A percentile compares a stretch with the other conserved stretches of the same genome.
These are phyloP conservation scores for Paecilomyces dactylethromorphus DNA, from an alignment of 2,329 filamentous ascomycete species.

Conservation along the genomic window DNA sequence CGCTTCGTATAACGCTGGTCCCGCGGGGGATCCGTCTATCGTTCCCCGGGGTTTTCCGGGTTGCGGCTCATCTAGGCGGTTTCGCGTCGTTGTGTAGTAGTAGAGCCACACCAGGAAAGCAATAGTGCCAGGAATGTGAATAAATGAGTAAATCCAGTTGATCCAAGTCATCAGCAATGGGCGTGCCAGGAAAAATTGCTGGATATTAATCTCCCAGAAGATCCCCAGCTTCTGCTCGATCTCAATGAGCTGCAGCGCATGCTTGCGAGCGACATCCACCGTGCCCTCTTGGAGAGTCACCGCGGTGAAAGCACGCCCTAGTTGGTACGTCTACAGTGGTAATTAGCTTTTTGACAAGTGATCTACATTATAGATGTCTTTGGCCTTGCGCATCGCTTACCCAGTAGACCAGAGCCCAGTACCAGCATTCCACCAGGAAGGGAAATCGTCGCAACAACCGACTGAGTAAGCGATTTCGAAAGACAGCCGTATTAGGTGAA, in stretches of 20 bases:
- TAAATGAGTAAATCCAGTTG: conserved; percentile 69
- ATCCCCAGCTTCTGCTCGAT: conserved; percentile 59
- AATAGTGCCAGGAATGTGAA: conserved; percentile 71
- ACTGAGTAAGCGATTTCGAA: conserved; percentile 55
- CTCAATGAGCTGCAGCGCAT: conserved; percentile 62
- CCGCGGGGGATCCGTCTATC: conserved; percentile 37
- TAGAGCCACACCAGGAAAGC: conserved; percentile 62
- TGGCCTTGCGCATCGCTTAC: conserved; percentile 39
- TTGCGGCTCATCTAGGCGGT: conserved; percentile 39
- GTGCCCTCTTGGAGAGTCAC: conserved; percentile 62
- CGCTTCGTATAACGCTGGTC: conserved; percentile 49
- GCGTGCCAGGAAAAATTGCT: conserved; percentile 50
- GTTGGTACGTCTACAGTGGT: conserved; percentile 58
- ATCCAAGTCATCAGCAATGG: conserved; percentile 59
- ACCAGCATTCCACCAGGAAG: conserved; percentile 69
- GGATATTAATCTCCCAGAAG: conserved; percentile 59
- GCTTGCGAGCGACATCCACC: conserved; percentile 60
- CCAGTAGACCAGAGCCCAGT: conserved; percentile 73
- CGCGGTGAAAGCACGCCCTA: conserved; percentile 66
- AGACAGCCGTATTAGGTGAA: conserved; percentile 57
- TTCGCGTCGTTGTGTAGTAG: conserved; percentile 62
- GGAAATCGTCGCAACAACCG: conserved; percentile 61
- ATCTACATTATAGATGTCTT: neutral
- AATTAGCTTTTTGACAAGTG: conserved; percentile 5
- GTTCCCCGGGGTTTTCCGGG: conserved; percentile 29